Base-by-base conservation (phyloP, 1,139 yeast species). In the Trichomonascaceae sp. region DNA sequence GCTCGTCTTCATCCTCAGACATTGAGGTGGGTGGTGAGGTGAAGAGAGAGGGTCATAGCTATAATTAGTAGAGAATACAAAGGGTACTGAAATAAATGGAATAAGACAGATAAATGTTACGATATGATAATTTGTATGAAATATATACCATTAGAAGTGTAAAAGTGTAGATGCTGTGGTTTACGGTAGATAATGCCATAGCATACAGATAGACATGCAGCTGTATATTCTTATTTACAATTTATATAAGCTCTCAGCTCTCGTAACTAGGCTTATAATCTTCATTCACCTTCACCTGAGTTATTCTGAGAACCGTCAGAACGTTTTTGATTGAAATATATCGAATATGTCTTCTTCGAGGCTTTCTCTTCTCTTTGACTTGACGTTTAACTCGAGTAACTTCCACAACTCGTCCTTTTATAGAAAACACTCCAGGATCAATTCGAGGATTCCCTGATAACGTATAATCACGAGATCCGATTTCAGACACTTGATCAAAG, bases 401-500 rank as follows among this genome's bases (percentile, higher is more conserved):
- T 66, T 91, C 99, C 36, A 88, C 73, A 49, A 93, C 91, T 30
- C 82, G 81, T 17, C 95, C 99, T 58, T 78, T 83, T 62, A 93
- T 77, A 5, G 81, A 74, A 66, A 77, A 86, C 15, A 84, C 71
- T 1, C 71, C 62, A 10, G 80, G 74, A 58, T 81, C 83, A 48
- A 84, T 75, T 47, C 69, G 63, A 10, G 82, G 80, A 17, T 75
- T 72, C 17, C 79, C 82, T 49, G 78, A 75, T 51, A 80, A 79
- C 30, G 96, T 89, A 71, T 81, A 86, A 67, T 87, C 86, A 49
- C 96, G 84, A 4, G 95, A 84, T 1, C 99, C 99, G 49, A 95
- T 73, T 12, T 90, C 83, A 22, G 85, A 81, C 43, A 91, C 91
- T 62, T 89, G 85, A 60, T 81, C 81, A 66, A 95, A 79, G 48